Conservation (phyloP, 1,284 basidiomycete species). For the Naganishia sp. region DNA sequence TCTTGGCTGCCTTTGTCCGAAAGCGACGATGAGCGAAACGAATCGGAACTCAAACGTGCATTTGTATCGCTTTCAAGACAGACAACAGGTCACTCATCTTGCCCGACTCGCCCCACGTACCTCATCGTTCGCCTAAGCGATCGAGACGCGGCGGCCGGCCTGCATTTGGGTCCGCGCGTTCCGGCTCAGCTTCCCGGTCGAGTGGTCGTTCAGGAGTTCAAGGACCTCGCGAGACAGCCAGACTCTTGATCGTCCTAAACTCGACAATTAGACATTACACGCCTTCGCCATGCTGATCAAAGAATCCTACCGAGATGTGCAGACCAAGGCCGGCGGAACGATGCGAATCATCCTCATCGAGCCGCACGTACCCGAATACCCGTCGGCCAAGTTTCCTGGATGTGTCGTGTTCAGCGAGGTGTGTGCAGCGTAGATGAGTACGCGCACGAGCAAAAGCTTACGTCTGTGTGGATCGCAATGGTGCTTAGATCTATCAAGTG, state of each 20-base stretch:
- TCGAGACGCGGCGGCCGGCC: neutral
- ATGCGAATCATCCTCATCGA: constrained; percentile 64
- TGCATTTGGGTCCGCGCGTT: neutral
- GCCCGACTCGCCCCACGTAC: constrained; percentile 4
- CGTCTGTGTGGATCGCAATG: neutral
- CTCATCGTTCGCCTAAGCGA: neutral
- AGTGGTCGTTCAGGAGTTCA: neutral
- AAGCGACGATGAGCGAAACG: neutral
- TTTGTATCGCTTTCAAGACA: too few species aligned
- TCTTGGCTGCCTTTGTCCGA: neutral
- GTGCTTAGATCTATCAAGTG: constrained; percentile 57
- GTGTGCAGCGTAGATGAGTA: neutral
- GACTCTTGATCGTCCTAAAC: neutral
- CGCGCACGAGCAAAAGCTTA: neutral
- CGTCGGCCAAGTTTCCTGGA: constrained; percentile 54
- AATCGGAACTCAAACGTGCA: neutral
- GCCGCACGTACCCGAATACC: constrained; percentile 52
- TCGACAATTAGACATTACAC: neutral
- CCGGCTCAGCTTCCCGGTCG: neutral
- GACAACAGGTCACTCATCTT: neutral
- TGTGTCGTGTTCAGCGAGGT: constrained; percentile 49
- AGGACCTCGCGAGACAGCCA: neutral
- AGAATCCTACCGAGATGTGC: constrained; percentile 73
- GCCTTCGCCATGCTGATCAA: constrained; percentile 69
- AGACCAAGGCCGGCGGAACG: constrained; percentile 64